These are phyloP conservation scores for Pisolithus sp. DNA, from an alignment of 768 basidiomycete genomes.

Conservation along the genomic window DNA sequence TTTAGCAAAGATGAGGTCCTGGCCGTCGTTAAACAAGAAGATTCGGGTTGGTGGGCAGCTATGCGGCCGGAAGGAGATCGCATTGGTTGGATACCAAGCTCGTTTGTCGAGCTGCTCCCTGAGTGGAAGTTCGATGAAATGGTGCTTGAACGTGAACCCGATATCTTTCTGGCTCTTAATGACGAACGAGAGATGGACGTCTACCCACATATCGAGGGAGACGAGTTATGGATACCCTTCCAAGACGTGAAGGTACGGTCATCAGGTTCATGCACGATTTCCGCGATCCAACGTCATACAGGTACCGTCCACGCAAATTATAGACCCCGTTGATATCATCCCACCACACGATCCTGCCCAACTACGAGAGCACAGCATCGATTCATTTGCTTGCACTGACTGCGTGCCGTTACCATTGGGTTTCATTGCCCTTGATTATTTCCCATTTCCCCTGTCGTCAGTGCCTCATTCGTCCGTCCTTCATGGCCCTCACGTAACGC, in stretches of 20 bases:
- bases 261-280: neutral
- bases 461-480: slow-evolving; percentile 36
- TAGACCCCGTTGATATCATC: slow-evolving; percentile 16
- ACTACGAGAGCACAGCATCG: slow-evolving; percentile 1
- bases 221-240: slow-evolving; percentile 17
- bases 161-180: slow-evolving; percentile 32
- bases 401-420: slow-evolving; percentile 5
- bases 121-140: neutral
- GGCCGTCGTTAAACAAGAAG: slow-evolving; percentile 60
- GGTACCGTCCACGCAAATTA: slow-evolving; percentile 12
- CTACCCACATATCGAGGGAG: slow-evolving; percentile 4
- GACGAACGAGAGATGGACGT: neutral
- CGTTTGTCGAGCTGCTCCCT: slow-evolving; percentile 53
- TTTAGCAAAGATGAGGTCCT: slow-evolving; percentile 66
- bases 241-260: slow-evolving; percentile 14
- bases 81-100: slow-evolving; percentile 74
- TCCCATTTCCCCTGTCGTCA: slow-evolving; percentile 33
- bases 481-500: slow-evolving; percentile 12
- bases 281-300: slow-evolving; percentile 8
- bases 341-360: slow-evolving; percentile 5
- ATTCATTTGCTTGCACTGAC: slow-evolving; percentile 5
- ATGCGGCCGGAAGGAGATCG: slow-evolving; percentile 44
- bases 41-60: slow-evolving; percentile 80
- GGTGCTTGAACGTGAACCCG: slow-evolving; percentile 41
- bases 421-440: slow-evolving; percentile 7